Evolutionary conservation across 306 rosid genomes (phyloP).

Genomic region (Trifolium repens): DNA sequence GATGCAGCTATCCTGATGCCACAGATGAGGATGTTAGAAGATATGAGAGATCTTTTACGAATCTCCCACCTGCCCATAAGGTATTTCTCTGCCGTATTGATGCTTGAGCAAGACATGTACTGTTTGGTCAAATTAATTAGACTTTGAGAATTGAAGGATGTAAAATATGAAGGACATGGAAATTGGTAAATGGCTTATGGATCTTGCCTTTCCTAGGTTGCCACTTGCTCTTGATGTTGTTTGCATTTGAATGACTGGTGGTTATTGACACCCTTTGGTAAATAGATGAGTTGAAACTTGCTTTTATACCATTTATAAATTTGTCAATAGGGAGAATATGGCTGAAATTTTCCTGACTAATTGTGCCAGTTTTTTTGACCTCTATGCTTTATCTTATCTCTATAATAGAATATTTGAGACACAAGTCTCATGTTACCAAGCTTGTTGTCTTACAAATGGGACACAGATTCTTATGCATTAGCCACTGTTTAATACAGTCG

Average conservation of each 20-base stretch:
- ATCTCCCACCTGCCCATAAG: conserved; percentile 87
- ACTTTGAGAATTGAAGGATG: conserved; percentile 16
- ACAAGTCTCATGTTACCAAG: conserved; percentile 57
- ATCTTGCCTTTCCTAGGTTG: conserved; percentile 19
- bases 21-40: conserved; percentile 87
- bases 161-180: background rate
- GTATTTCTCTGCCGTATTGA: conserved; percentile 47
- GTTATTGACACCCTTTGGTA: background rate
- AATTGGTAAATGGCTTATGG: conserved; percentile 25
- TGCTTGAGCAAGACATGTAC: conserved; percentile 20
- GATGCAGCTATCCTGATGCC: conserved; percentile 87
- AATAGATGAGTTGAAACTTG: conserved; percentile 17
- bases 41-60: conserved; percentile 77
- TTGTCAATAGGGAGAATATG: conserved; percentile 25
- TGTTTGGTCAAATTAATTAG: conserved; percentile 26
- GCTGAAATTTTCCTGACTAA: background rate
- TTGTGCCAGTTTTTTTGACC: background rate
- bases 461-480: conserved; percentile 86
- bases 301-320: conserved; percentile 12
- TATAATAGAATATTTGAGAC: conserved; percentile 12
- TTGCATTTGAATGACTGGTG: conserved; percentile 23
- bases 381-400: too few relatives aligned
- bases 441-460: conserved; percentile 96
- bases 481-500: too few relatives aligned
- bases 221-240: conserved; percentile 19